Percentiles rank a stretch among this genome's conserved stretches.
phyloP scores from a whole-genome alignment of 768 basidiomycete genomes.

The Tylopilus felleus region DNA sequence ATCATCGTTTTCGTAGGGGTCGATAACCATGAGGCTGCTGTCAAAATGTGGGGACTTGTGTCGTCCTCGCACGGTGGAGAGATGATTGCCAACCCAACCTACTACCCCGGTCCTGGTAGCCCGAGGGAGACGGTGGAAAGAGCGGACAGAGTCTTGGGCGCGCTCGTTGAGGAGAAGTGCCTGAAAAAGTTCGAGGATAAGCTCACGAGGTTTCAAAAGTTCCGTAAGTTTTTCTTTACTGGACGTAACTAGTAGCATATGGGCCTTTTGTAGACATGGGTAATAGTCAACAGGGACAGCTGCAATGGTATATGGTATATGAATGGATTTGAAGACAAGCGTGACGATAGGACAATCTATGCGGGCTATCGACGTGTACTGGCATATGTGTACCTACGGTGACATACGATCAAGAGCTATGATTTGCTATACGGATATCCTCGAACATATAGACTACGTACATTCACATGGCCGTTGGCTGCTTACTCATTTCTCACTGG shows the following conservation, averaged over 20 bases:
- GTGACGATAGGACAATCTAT: too few species aligned
- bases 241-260: conserved; percentile 6
- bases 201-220: conserved; percentile 19
- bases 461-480: neutral
- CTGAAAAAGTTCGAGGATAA: conserved; percentile 16
- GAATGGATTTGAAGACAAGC: too few species aligned
- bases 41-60: conserved; percentile 11
- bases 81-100: conserved; percentile 21
- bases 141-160: conserved; percentile 15
- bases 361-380: too few species aligned
- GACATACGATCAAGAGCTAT: too few species aligned
- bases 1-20: conserved; percentile 24
- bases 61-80: conserved; percentile 10
- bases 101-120: conserved; percentile 13
- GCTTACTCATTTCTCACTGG: too few species aligned
- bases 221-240: conserved; percentile 15
- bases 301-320: too few species aligned
- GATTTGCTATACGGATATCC: too few species aligned
- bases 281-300: neutral
- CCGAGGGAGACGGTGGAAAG: conserved; percentile 13
- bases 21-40: conserved; percentile 12
- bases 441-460: too few species aligned
- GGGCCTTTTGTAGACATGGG: neutral
- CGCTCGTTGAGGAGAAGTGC: conserved; percentile 22
- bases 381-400: too few species aligned